These are phyloP conservation scores for Sporothrix curviconia DNA, from an alignment of 2,329 filamentous ascomycete species.

Conservation along the genomic window DNA sequence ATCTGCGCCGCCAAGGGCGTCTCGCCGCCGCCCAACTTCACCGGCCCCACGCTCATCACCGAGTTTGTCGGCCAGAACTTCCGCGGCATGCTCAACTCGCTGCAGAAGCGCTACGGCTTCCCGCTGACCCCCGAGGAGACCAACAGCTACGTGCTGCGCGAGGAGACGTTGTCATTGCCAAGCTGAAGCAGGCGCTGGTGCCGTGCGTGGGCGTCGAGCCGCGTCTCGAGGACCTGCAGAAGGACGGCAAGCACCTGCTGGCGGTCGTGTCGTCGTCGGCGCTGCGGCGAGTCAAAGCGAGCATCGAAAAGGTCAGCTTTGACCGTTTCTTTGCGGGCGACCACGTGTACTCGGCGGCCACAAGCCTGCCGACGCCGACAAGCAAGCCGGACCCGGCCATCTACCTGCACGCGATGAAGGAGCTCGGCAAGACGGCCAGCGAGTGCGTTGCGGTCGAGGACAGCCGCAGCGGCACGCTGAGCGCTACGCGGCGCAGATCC, in stretches of 20 bases:
- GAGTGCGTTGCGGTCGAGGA: constrained; percentile 83
- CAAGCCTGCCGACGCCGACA: constrained; percentile 69
- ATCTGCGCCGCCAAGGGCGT: constrained; percentile 63
- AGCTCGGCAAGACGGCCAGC: constrained; percentile 61
- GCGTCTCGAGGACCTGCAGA: constrained; percentile 58
- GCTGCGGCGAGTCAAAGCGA: constrained; percentile 68
- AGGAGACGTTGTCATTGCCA: constrained; percentile 81
- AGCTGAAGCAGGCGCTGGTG: constrained; percentile 60
- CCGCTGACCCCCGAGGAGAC: constrained; percentile 60
- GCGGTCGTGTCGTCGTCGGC: constrained; percentile 79
- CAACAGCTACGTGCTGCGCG: constrained; percentile 65
- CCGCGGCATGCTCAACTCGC: constrained; percentile 76
- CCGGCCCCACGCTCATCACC: constrained; percentile 67
- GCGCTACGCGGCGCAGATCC: constrained; percentile 68
- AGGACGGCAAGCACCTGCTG: constrained; percentile 60
- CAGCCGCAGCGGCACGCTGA: constrained; percentile 76
- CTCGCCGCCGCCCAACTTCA: constrained; percentile 54
- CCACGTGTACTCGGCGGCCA: constrained; percentile 75
- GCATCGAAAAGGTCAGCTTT: constrained; percentile 71
- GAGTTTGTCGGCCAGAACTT: constrained; percentile 95
- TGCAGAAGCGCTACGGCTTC: constrained; percentile 72
- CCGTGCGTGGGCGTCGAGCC: constrained; percentile 64
- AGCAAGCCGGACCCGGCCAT: constrained; percentile 88
- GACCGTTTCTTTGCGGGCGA: constrained; percentile 70
- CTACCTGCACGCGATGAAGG: constrained; percentile 71